Base-by-base conservation (phyloP, 2,329 filamentous ascomycete genomes). In the Coniochaeta prunicola region DNA sequence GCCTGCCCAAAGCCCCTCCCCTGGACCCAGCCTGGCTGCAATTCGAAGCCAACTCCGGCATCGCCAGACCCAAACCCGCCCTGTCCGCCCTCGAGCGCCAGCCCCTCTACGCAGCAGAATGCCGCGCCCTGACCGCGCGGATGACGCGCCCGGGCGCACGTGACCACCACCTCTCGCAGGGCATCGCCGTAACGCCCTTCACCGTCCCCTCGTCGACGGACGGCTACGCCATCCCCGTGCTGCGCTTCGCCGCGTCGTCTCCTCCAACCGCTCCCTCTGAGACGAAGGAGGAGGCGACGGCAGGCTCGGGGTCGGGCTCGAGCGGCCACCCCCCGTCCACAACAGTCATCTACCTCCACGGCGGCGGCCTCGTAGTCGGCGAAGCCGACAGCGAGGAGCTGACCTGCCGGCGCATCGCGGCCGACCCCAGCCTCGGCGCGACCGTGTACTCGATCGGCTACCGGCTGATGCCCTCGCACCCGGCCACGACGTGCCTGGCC, bases 321-420 rank as follows among this genome's bases (percentile, higher is more conserved):
- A 57, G 17, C 15, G 17, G 28, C 5, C 7, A 13, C 55, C 31
- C 4, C 26, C n/a, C 36, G 24, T 64, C 69, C 6, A 60, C 67
- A 4, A 61, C 74, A 7, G 65, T 78, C 12, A 62, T 80, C 19
- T 80, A 80, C 65, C 77, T 76, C 62, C 79, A 81, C 62, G 79
- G 79, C 10, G 78, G 78, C 15, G 77, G 76, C 0, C 67, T 81
- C 2, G 67, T 67, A 30, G 75, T 80, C 33, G 79, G 79, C 12
- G 76, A 79, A 57, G 74, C 76, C 2, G 76, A 80, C 61, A 78
- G 74, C 60, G 78, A 81, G 64, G 77, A 81, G 53, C 66, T 80
- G 1, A 74, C 76, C 1, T 80, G 77, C 63, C 72, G 77, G 0
- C 73, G 71, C 28, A 70, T 80, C 24, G 63, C 74, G 28, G 70